Evolutionary conservation across 1,139 yeast species (phyloP), one percentile per base, ranked within the genome.

Genomic region (Candida frijolesensis): DNA sequence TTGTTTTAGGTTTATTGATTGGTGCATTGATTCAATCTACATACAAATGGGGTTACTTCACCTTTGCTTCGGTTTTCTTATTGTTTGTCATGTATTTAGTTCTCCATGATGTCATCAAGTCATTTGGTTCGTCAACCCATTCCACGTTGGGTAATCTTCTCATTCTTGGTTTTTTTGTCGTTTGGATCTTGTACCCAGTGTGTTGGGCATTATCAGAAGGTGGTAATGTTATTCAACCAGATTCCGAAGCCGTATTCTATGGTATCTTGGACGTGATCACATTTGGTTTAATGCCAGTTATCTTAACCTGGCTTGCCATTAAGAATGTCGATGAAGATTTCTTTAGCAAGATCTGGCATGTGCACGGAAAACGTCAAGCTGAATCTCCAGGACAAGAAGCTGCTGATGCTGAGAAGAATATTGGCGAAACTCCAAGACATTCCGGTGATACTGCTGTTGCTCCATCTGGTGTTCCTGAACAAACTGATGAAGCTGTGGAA

Each of bases 31-130:
- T 84, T 51, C 63, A 66, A 49, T 79, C 87, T n/a, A 69, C 82
- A 49, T 84, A 84, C 67, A 84, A 81, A 66, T 84, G 89, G 89
- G 89, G 87, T 59, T 83, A 78, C 72, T 82, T 74, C 54, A 72
- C 76, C 42, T 73, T 73, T 59, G 68, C 74, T 19, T 62, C 62
- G n/a, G 53, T 63, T 51, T 75, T 74, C 32, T 71, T 68, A 55
- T 57, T 80, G 45, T 70, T 74, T 51, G 71, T 72, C n/a, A 65
- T 75, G 43, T 57, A 57, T 12, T 61, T 76, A 50, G 54, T 75
- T 47, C 50, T 57, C 19, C 48, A 45, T 35, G 57, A 55, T 39
- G 45, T 54, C 19, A 42, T 39, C 34, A 37, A 35, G 25, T 53
- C 57, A 14, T 51, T 55, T 34, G 58, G 51, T 30, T 41, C 57